Percentiles rank a stretch among this genome's conserved stretches.
These are phyloP conservation scores for Kodamaea restingae DNA, from an alignment of 805 yeast species.

Conservation along the genomic window DNA sequence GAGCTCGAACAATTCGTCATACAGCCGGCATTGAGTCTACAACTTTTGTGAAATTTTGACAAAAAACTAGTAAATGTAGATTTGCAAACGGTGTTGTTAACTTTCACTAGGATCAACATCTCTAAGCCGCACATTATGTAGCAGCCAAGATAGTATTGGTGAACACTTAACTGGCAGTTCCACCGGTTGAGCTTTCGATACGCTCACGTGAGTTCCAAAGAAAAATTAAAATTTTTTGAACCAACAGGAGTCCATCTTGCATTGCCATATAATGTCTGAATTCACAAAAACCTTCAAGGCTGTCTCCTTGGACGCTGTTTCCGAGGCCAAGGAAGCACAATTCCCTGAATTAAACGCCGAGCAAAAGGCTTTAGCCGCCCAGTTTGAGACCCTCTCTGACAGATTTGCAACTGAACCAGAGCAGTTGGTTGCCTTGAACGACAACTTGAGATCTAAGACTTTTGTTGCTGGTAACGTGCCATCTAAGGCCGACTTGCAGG, in stretches of 20 bases:
- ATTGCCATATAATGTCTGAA: conserved; percentile 24
- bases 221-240: conserved; percentile 7
- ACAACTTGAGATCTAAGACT: conserved; percentile 62
- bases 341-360: conserved; percentile 35
- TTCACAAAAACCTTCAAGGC: conserved; percentile 26
- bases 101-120: no score
- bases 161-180: no score
- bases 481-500: conserved; percentile 64
- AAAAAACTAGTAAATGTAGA: no score
- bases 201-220: conserved; percentile 7
- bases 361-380: conserved; percentile 70
- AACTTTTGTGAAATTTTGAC: no score
- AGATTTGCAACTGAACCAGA: conserved; percentile 47
- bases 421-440: conserved; percentile 51
- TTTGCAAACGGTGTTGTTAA: no score
- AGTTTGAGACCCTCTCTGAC: conserved; percentile 72
- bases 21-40: no score
- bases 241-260: neutral
- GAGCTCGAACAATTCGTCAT: no score
- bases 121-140: no score
- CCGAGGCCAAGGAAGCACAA: conserved; percentile 14
- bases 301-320: conserved; percentile 27
- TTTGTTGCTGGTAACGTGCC: conserved; percentile 67
- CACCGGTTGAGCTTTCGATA: no score
- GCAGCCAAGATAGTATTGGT: no score